Percentiles rank a stretch among this genome's conserved stretches.
These are phyloP conservation scores for Fusarium irregulare DNA, from an alignment of 2,329 filamentous ascomycete species.

Conservation along the genomic window DNA sequence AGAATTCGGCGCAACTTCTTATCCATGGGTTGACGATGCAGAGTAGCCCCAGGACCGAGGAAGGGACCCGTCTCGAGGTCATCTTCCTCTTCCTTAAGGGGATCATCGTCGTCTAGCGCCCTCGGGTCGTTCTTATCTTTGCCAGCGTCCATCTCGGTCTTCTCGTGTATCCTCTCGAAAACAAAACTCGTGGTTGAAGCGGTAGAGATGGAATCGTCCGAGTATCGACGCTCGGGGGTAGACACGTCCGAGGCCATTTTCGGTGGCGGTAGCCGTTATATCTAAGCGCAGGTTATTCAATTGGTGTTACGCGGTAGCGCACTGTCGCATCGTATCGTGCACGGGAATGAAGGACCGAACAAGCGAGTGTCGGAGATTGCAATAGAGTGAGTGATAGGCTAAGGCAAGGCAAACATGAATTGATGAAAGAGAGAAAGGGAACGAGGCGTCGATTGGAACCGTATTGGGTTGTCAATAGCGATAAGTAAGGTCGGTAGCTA, in stretches of 20 bases:
- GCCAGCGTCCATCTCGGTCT: slow-evolving; percentile 51
- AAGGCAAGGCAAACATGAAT: slow-evolving; percentile 18
- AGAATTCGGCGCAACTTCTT: slow-evolving; percentile 71
- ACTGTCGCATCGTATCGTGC: slow-evolving; percentile 43
- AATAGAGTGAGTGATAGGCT: slow-evolving; percentile 25
- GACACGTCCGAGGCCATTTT: slow-evolving; percentile 38
- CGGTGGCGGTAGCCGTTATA: slow-evolving; percentile 9
- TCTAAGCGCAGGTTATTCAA: neutral
- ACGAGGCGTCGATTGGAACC: slow-evolving; percentile 30
- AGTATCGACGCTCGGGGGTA: slow-evolving; percentile 47
- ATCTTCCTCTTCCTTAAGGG: slow-evolving; percentile 50
- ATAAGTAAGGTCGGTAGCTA: neutral
- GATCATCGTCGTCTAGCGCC: slow-evolving; percentile 59
- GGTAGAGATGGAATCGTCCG: slow-evolving; percentile 74
- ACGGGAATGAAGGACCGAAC: slow-evolving; percentile 4
- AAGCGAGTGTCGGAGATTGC: slow-evolving; percentile 17
- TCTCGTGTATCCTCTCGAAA: slow-evolving; percentile 79
- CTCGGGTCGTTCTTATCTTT: slow-evolving; percentile 48
- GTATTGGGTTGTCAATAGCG: slow-evolving; percentile 42
- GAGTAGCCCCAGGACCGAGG: slow-evolving; percentile 53
- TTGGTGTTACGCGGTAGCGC: slow-evolving; percentile 15
- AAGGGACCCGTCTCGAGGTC: slow-evolving; percentile 66
- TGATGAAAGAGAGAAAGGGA: slow-evolving; percentile 9
- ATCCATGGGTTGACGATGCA: slow-evolving; percentile 69
- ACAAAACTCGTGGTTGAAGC: slow-evolving; percentile 87